Evolutionary conservation across 139 green algal species (phyloP).

Genomic region (Microglena sp.): DNA sequence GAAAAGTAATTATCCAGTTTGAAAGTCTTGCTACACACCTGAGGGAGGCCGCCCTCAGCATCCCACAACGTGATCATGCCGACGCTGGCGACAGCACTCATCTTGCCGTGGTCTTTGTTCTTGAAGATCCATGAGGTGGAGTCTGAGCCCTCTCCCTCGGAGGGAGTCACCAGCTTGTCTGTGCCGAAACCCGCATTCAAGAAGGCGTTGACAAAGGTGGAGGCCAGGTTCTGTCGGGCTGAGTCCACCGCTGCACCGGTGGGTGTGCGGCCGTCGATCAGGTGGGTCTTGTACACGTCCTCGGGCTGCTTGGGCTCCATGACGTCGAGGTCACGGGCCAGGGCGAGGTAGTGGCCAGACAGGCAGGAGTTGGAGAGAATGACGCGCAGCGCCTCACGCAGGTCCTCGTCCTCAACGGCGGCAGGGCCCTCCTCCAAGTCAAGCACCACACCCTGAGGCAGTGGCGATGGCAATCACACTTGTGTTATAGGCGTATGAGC

Average conservation of each 20-base stretch:
- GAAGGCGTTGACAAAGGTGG: conserved; percentile 96
- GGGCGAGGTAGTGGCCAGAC: conserved; percentile 78
- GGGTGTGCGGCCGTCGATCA: conserved; percentile 64
- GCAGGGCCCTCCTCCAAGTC: conserved; percentile 70
- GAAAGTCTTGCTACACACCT: conserved; percentile 20
- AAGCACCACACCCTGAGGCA: conserved; percentile 31
- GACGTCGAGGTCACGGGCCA: conserved; percentile 94
- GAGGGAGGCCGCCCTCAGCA: conserved; percentile 87
- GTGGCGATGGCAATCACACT: not conserved
- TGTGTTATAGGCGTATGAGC: too few relatives aligned
- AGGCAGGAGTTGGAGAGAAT: conserved; percentile 77
- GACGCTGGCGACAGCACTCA: conserved; percentile 79
- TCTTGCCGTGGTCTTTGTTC: conserved; percentile 98
- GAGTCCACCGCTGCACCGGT: conserved; percentile 67
- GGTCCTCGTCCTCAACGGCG: conserved; percentile 52
- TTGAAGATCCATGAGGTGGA: conserved; percentile 93
- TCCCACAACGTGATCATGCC: conserved; percentile 90
- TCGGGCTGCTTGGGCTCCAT: conserved; percentile 89
- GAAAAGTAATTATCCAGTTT: too few relatives aligned
- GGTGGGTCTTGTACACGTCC: conserved; percentile 90
- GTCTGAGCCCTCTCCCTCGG: not conserved
- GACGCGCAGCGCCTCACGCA: conserved; percentile 53
- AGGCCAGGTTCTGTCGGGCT: conserved; percentile 86
- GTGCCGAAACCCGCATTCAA: conserved; percentile 96
- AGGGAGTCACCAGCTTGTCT: conserved; percentile 48